Percentiles rank a stretch among this genome's conserved stretches.
These are phyloP conservation scores for Filosporella fistucella DNA, from an alignment of 495 filamentous ascomycete genomes.

Conservation along the genomic window DNA sequence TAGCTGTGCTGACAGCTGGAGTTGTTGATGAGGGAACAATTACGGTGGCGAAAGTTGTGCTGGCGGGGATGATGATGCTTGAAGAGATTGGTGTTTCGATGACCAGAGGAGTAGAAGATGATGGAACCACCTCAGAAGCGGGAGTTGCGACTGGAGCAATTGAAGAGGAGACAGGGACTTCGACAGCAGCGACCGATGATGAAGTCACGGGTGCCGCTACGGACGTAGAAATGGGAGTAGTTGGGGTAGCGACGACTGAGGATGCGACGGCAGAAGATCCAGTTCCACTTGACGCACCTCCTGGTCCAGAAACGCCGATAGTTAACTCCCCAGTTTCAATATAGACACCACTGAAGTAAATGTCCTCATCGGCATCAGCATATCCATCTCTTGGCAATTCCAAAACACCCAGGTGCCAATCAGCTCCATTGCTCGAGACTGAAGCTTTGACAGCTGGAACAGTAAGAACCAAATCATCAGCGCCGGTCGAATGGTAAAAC, in stretches of 20 bases:
- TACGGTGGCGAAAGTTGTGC: neutral
- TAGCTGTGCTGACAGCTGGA: neutral
- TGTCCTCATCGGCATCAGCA: conserved; percentile 53
- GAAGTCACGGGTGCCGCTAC: neutral
- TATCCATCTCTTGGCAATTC: conserved; percentile 55
- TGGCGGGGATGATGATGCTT: neutral
- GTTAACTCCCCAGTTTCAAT: conserved; percentile 61
- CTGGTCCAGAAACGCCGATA: conserved; percentile 47
- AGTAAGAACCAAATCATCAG: conserved; percentile 47
- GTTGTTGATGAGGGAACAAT: neutral
- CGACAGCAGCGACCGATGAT: neutral
- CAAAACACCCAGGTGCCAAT: conserved; percentile 71
- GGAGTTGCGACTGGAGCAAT: neutral
- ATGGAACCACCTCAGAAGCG: neutral
- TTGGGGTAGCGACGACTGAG: neutral
- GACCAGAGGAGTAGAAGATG: neutral
- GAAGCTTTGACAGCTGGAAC: conserved; percentile 51
- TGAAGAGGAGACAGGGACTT: neutral
- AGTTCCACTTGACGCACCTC: conserved; percentile 6
- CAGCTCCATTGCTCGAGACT: conserved; percentile 60
- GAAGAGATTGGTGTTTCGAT: no score
- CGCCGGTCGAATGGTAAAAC: conserved; percentile 63
- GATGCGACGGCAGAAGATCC: neutral
- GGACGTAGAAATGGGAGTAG: neutral
- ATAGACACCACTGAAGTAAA: conserved; percentile 71